Evolutionary conservation across 345 rosid species (phyloP), one percentile per base, ranked within the genome.

Genomic region (Melaleuca alternifolia): DNA sequence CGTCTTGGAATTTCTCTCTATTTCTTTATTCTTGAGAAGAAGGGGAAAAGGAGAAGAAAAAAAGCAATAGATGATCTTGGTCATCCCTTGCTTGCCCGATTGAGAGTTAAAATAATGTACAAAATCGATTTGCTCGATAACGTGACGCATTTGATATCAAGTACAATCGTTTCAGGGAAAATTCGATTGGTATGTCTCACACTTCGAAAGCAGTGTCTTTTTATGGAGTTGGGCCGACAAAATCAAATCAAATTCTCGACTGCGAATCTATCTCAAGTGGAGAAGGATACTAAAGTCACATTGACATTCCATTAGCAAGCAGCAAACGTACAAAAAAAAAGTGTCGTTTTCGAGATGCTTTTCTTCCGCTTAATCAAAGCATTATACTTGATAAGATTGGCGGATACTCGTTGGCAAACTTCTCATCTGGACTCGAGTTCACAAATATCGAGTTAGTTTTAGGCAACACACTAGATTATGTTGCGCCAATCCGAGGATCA

Each of bases 401-500:
- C 41, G 41, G 41, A 41, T 41, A 41, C 41, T 41, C 4, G 41
- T 4, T 41, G 4, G 41, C 41, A 41, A 41, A 41, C 4, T 41
- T 41, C 41, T 41, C 41, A 41, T 41, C 4, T 41, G 41, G 41
- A 41, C 41, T 41, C 4, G 41, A 41, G 41, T 41, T 41, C 41
- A 41, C 41, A 41, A 41, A 41, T 41, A 41, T 41, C 41, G 41
- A 41, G 41, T 41, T n/a, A 59, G 11, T n/a, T 59, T n/a, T n/a
- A n/a, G 8, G 16, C 5, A 4, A 59, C 37, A 59, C 6, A 59
- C 2, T 59, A 12, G 11, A 59, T 6, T n/a, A n/a, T 12, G 30
- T n/a, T 1, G 8, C 5, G 12, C 12, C 3, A 6, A 0, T 59
- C 4, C 30, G n/a, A n/a, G n/a, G n/a, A n/a, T n/a, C n/a, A n/a